A percentile compares a stretch with the other conserved stretches of the same genome.
phyloP scores from a whole-genome alignment of 2,329 filamentous ascomycete genomes.

The Elsinoe perseae region DNA sequence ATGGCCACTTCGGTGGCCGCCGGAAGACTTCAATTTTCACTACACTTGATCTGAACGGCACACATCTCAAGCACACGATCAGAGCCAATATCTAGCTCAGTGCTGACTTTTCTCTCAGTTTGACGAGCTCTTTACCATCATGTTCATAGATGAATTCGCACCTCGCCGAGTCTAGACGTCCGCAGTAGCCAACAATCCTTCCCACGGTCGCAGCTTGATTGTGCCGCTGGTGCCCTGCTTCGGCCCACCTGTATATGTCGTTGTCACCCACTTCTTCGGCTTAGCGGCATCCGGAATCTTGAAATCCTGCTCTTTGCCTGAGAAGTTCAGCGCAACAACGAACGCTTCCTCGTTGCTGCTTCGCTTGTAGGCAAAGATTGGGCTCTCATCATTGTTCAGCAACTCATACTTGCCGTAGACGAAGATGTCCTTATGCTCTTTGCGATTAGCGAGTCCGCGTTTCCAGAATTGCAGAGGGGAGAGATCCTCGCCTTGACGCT shows the following conservation, averaged over 20 bases:
- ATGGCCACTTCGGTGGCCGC: conserved; percentile 15
- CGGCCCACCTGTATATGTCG: conserved; percentile 28
- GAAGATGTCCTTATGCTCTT: conserved; percentile 50
- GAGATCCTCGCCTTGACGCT: conserved; percentile 25
- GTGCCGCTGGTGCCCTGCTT: conserved; percentile 23
- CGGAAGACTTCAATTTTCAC: conserved; percentile 16
- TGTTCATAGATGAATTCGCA: background rate
- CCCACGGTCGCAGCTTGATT: conserved; percentile 29
- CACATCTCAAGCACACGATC: background rate
- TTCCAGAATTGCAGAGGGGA: conserved; percentile 57
- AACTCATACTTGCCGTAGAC: conserved; percentile 53
- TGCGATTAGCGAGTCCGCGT: conserved; percentile 46
- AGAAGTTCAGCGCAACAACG: conserved; percentile 32
- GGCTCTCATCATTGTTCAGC: conserved; percentile 44
- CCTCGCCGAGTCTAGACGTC: background rate
- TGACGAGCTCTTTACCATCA: background rate
- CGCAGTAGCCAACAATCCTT: conserved; percentile 27
- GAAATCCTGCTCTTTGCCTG: conserved; percentile 27
- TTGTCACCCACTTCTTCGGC: conserved; percentile 30
- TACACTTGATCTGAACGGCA: conserved; percentile 17
- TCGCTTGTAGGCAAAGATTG: conserved; percentile 47
- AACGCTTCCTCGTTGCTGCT: conserved; percentile 26
- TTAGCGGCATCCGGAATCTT: conserved; percentile 28
- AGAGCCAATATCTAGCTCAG: background rate
- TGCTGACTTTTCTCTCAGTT: background rate